Evolutionary conservation across 2,329 filamentous ascomycete genomes (phyloP), one percentile per base, ranked within the genome.

Genomic region (Epichloe glyceriae): DNA sequence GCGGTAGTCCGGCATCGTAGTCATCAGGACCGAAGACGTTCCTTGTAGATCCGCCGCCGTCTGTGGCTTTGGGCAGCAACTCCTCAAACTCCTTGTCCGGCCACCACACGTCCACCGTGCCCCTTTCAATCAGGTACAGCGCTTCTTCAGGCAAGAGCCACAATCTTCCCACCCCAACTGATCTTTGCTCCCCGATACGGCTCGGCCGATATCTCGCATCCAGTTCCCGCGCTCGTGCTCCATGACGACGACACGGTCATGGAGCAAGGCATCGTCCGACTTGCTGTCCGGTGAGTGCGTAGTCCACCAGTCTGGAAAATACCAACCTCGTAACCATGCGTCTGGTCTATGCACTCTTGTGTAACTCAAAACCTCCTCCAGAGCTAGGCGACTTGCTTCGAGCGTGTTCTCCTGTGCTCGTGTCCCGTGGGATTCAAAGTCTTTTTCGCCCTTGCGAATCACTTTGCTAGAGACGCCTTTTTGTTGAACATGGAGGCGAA

Each of bases 61-160:
- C 61, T 14, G 62, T 63, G 3, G 59, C 58, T 17, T 61, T 58
- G 2, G 73, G 69, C 43, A 78, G 66, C 2, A 77, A 61, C 37
- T 75, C 73, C 41, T 70, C 72, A 11, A 82, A 66, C n/a, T 68
- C 62, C 51, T 67, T 66, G 43, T 70, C 67, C 2, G 88, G 88
- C 87, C 88, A 96, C 73, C 89, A 83, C 40, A 96, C 76, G 65
- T 97, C 88, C 60, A 97, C 61, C 45, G 80, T 89, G 0, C 91
- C 93, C 60, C 93, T 74, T 70, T 98, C 93, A 8, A 97, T 74
- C 55, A 96, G 67, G 61, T 89, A 96, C 49, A 98, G 73, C 5
- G 89, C 87, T 67, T 98, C 93, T 63, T 98, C 93, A 0, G 91
- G 91, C 39, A 95, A 66, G 47, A 98, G 64, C 90, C 90, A 96